A percentile compares a stretch with the other conserved stretches of the same genome.
Conservation (phyloP, 495 filamentous ascomycete species). For the Aspergillus haitiensis region DNA sequence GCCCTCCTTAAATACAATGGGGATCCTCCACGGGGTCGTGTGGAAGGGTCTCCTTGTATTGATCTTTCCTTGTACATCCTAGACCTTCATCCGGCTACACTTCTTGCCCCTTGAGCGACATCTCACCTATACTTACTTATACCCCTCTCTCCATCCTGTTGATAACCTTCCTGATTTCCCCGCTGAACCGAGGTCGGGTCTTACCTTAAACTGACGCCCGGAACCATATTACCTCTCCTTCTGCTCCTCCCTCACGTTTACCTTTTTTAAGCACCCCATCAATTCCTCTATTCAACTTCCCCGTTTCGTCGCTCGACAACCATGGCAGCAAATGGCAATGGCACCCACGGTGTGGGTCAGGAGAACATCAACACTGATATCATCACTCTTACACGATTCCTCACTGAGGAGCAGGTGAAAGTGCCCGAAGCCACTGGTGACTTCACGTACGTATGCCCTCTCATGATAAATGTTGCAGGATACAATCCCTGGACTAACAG, state of each 20-base stretch:
- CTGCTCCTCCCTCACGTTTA: slow-evolving; percentile 17
- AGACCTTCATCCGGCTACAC: slow-evolving; percentile 9
- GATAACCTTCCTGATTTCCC: slow-evolving; percentile 25
- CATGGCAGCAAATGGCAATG: slow-evolving; percentile 41
- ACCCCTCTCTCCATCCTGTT: background rate
- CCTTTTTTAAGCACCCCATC: background rate
- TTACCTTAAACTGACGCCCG: slow-evolving; percentile 17
- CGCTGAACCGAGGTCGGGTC: slow-evolving; percentile 34
- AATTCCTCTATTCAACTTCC: background rate
- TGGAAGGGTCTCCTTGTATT: background rate
- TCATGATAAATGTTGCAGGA: background rate
- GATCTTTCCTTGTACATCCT: slow-evolving; percentile 7
- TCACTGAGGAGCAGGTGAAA: slow-evolving; percentile 93
- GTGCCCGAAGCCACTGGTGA: slow-evolving; percentile 95
- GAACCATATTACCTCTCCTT: slow-evolving; percentile 6
- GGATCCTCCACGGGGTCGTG: slow-evolving; percentile 8
- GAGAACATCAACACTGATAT: slow-evolving; percentile 94
- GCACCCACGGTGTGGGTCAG: slow-evolving; percentile 45
- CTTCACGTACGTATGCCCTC: slow-evolving; percentile 72
- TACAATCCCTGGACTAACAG: too few species aligned
- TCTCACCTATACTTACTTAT: slow-evolving; percentile 5
- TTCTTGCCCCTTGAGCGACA: slow-evolving; percentile 5
- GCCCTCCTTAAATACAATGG: slow-evolving; percentile 13
- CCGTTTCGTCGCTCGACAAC: slow-evolving; percentile 19
- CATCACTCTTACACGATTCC: slow-evolving; percentile 88